Percentiles rank a stretch among this genome's conserved stretches.
Conservation (phyloP, 1,284 basidiomycete species). For the Anthracocystis walkeri region DNA sequence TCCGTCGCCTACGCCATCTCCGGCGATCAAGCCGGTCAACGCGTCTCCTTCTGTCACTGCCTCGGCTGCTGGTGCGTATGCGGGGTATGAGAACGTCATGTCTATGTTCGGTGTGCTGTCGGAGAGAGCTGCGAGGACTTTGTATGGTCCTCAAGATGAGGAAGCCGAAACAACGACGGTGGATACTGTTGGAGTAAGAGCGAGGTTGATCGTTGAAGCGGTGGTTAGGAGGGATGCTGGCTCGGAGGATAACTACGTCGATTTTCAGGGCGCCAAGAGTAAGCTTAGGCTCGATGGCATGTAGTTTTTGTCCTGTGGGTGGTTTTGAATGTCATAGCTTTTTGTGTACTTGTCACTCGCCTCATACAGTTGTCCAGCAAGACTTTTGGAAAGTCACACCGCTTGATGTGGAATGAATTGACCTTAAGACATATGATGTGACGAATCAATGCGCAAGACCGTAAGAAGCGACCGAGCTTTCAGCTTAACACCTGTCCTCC, state of each 20-base stretch:
- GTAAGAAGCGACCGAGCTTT: no score
- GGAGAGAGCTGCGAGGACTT: conserved; percentile 27
- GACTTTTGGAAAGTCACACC: no score
- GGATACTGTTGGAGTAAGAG: neutral
- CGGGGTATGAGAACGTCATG: conserved; percentile 45
- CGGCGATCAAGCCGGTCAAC: neutral
- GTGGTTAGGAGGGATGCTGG: conserved; percentile 25
- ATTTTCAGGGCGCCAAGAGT: conserved; percentile 14
- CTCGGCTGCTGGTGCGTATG: conserved; percentile 12
- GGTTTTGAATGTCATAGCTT: neutral
- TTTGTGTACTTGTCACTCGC: no score
- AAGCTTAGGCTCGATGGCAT: conserved; percentile 1
- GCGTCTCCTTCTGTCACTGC: neutral
- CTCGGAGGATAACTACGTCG: conserved; percentile 20
- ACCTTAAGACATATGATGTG: no score
- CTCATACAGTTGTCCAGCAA: no score
- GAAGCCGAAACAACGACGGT: neutral
- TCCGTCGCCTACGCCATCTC: conserved; percentile 13
- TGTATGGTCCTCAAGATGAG: conserved; percentile 7
- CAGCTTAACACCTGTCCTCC: no score
- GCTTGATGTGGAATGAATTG: no score
- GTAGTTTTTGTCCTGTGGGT: neutral
- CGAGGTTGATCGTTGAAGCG: conserved; percentile 44
- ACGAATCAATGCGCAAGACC: no score
- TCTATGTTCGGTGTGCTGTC: conserved; percentile 38